These are phyloP conservation scores for Aaosphaeria arxii DNA, from an alignment of 2,329 filamentous ascomycete genomes.

Conservation along the genomic window DNA sequence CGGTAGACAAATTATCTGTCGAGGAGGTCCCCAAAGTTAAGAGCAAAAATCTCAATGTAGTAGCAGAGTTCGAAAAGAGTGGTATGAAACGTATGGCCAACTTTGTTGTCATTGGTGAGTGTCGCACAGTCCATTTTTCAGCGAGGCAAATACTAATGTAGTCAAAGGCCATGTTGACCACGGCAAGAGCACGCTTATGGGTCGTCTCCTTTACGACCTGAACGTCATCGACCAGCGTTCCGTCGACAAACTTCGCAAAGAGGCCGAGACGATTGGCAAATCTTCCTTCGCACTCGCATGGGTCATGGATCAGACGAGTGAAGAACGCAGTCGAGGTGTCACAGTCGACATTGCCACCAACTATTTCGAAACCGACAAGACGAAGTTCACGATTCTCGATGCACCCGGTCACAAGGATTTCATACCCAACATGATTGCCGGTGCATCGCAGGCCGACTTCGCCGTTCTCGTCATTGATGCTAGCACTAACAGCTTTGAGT, in stretches of 20 bases:
- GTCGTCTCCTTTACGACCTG: constrained; percentile 83
- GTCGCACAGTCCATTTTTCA: not conserved
- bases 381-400: constrained; percentile 89
- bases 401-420: constrained; percentile 94
- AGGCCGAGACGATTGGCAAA: constrained; percentile 90
- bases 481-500: constrained; percentile 86
- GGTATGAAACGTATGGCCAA: constrained; percentile 77
- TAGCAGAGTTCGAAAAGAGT: constrained; percentile 74
- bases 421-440: constrained; percentile 98
- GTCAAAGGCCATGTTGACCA: constrained; percentile 85
- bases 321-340: constrained; percentile 85
- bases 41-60: constrained; percentile 79
- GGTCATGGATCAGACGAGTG: constrained; percentile 89
- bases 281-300: constrained; percentile 94
- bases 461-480: constrained; percentile 93
- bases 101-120: constrained; percentile 86
- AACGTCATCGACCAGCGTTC: constrained; percentile 85
- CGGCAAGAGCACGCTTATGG: constrained; percentile 97
- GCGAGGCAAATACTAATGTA: constrained; percentile 1
- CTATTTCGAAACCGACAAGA: constrained; percentile 84
- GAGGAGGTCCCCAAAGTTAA: constrained; percentile 54
- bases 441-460: constrained; percentile 92
- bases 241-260: constrained; percentile 81
- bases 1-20: constrained; percentile 48
- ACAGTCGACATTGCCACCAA: constrained; percentile 97